These are phyloP conservation scores for Cryphonectria japonica DNA, from an alignment of 2,329 filamentous ascomycete species.

Conservation along the genomic window DNA sequence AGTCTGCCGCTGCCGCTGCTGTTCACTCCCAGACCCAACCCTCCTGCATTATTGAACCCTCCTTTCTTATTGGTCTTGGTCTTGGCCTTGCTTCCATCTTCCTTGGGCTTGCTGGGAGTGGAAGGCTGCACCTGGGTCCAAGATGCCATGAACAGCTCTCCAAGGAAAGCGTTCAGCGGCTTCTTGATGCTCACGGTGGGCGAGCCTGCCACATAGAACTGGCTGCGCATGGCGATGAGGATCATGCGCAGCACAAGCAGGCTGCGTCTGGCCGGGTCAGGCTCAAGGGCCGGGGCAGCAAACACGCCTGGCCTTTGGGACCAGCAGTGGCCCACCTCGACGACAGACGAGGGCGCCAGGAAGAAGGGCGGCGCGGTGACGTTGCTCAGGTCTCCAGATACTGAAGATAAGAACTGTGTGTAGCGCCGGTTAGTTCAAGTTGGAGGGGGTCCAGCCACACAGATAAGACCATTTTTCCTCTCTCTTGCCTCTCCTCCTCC, in stretches of 20 bases:
- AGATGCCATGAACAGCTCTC: constrained; percentile 52
- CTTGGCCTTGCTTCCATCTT: not conserved
- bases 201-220: constrained; percentile 52
- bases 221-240: constrained; percentile 49
- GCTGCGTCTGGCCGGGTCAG: constrained; percentile 47
- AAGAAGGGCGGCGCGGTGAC: constrained; percentile 56
- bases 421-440: not conserved
- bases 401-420: constrained; percentile 39
- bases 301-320: constrained; percentile 52
- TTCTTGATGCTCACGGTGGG: constrained; percentile 55
- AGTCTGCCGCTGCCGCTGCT: constrained; percentile 39
- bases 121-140: constrained; percentile 39
- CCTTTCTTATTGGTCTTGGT: not conserved
- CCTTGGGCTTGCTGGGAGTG: constrained; percentile 23
- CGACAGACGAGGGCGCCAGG: constrained; percentile 52
- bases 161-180: constrained; percentile 57
- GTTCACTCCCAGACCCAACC: constrained; percentile 23
- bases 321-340: constrained; percentile 57
- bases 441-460: too few species aligned
- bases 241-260: constrained; percentile 53
- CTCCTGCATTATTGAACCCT: not conserved
- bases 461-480: too few species aligned
- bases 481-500: not conserved
- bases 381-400: constrained; percentile 56
- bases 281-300: constrained; percentile 50